Conservation (phyloP, 208 protist species). For the Crithidia brevicula region DNA sequence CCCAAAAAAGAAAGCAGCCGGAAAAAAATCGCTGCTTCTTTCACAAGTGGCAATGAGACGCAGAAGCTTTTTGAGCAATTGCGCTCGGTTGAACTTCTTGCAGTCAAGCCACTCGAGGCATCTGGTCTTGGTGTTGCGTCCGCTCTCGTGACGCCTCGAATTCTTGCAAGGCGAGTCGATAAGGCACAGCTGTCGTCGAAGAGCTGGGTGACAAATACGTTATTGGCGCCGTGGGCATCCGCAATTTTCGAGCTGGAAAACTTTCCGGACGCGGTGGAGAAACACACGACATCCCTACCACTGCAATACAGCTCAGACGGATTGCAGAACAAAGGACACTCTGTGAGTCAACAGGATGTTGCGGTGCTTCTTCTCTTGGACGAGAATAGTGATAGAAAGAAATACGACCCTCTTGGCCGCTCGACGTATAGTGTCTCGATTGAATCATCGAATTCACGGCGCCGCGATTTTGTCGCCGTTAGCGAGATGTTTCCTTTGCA, state of each 20-base stretch:
- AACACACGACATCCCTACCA: not conserved
- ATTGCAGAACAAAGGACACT: not conserved
- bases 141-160: constrained; percentile 11
- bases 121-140: constrained; percentile 14
- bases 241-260: constrained; percentile 12
- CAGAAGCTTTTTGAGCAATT: not conserved
- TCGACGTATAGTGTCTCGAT: constrained; percentile 4
- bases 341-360: not conserved
- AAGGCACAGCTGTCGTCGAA: constrained; percentile 20
- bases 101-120: constrained; percentile 19
- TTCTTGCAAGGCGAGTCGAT: not conserved
- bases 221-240: not conserved
- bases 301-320: not conserved
- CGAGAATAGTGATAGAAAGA: not conserved
- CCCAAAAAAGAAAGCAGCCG: not conserved
- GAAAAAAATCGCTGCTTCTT: not conserved
- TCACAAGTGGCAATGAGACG: not conserved
- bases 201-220: constrained; percentile 24
- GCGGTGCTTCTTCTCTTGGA: not conserved
- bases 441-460: constrained; percentile 18
- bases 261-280: not conserved
- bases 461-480: constrained; percentile 1
- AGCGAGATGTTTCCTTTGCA: not conserved
- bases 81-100: constrained; percentile 1
- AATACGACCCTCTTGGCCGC: no score